Evolutionary conservation across 345 rosid species (phyloP).

Genomic region (Rhodomyrtus tomentosa): DNA sequence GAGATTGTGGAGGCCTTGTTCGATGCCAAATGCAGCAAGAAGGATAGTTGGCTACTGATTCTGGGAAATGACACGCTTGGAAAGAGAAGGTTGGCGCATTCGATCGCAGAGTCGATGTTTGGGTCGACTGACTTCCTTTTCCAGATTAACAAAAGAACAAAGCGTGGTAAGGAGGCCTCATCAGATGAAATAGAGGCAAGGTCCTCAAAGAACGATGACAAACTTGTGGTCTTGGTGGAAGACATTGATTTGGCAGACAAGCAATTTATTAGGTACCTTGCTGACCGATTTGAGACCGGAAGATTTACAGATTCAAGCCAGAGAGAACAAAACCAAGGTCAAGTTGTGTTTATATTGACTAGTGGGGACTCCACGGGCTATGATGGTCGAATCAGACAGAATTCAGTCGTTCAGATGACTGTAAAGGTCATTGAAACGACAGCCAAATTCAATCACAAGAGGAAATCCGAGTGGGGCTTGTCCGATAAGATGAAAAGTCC

Average conservation of each 20-base stretch:
- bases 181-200: conserved; percentile 18
- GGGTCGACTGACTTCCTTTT: conserved; percentile 43
- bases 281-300: conserved; percentile 29
- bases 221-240: conserved; percentile 47
- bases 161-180: conserved; percentile 7
- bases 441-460: conserved; percentile 26
- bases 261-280: conserved; percentile 32
- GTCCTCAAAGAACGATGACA: conserved; percentile 17
- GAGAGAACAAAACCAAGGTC: conserved; percentile 11
- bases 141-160: conserved; percentile 32
- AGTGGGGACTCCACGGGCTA: conserved; percentile 16
- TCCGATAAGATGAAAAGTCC: conserved; percentile 24
- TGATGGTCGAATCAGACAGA: conserved; percentile 9
- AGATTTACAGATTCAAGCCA: conserved; percentile 16
- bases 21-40: conserved; percentile 14
- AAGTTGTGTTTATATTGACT: conserved; percentile 44
- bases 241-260: conserved; percentile 48
- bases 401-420: conserved; percentile 40
- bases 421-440: conserved; percentile 28
- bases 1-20: conserved; percentile 37
- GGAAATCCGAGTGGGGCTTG: conserved; percentile 38
- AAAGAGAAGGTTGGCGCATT: conserved; percentile 62
- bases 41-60: conserved; percentile 48
- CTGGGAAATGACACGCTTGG: conserved; percentile 61
- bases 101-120: conserved; percentile 40